phyloP scores from a whole-genome alignment of 2,329 filamentous ascomycete species.

The Aspergillus unguis region DNA sequence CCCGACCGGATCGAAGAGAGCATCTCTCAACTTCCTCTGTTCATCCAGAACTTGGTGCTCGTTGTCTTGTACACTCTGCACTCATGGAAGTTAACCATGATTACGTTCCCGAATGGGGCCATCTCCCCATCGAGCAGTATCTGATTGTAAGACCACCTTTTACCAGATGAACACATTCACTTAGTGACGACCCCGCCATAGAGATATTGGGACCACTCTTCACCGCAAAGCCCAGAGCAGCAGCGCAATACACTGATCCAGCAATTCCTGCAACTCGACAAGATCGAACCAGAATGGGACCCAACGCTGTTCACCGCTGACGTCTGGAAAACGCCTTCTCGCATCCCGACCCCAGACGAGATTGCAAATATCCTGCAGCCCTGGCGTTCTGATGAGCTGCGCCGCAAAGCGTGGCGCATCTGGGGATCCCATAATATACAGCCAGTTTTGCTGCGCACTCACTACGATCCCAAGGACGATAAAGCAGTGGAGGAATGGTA shows the following conservation, averaged over 20 bases:
- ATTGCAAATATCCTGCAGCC: conserved; percentile 2
- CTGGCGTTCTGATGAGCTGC: conserved; percentile 1
- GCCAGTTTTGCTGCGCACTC: conserved; percentile 5
- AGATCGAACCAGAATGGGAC: background rate
- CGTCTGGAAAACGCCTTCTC: background rate
- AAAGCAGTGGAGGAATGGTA: too few species aligned
- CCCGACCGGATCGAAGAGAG: too few species aligned
- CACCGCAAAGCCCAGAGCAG: background rate
- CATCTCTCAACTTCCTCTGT: too few species aligned
- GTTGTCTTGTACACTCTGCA: too few species aligned
- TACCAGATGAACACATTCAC: background rate
- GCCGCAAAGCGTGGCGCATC: background rate
- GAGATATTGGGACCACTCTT: conserved; percentile 6
- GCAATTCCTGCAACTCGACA: background rate
- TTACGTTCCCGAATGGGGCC: background rate
- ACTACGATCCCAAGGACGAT: background rate
- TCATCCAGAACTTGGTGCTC: too few species aligned
- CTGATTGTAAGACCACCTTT: conserved; percentile 4
- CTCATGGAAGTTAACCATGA: background rate
- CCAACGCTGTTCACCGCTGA: background rate
- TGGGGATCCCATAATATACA: background rate
- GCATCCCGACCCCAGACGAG: conserved; percentile 1
- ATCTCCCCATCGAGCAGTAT: conserved; percentile 5
- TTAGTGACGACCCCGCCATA: background rate
- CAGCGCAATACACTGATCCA: background rate